Evolutionary conservation across 1,284 basidiomycete genomes (phyloP).

Genomic region (Stygiomarasmius scandens): DNA sequence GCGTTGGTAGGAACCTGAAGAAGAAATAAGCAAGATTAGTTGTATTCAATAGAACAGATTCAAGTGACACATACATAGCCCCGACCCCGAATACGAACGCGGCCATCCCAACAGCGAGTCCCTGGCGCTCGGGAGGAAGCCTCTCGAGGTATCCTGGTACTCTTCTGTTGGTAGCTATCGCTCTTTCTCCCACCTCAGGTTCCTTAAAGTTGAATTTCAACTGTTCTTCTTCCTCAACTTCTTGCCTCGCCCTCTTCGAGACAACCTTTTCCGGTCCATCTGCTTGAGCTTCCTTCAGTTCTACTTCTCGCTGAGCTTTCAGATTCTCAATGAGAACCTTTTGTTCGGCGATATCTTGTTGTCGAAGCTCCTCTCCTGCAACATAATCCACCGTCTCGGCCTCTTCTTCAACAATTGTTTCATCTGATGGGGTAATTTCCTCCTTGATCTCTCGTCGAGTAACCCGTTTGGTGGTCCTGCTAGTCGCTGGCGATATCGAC

Average conservation of each 20-base stretch:
- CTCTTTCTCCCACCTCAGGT: conserved; percentile 57
- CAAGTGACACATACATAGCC: conserved; percentile 59
- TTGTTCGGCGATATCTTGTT: conserved; percentile 73
- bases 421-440: conserved; percentile 55
- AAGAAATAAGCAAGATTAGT: background rate
- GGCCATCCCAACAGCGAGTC: conserved; percentile 73
- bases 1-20: background rate
- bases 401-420: conserved; percentile 66
- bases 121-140: conserved; percentile 61
- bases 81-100: conserved; percentile 74
- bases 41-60: background rate
- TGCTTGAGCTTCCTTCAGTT: conserved; percentile 26
- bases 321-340: conserved; percentile 67
- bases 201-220: conserved; percentile 67
- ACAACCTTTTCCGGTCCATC: conserved; percentile 30
- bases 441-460: conserved; percentile 30
- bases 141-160: conserved; percentile 47
- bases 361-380: conserved; percentile 61
- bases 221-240: conserved; percentile 44
- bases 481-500: conserved; percentile 26
- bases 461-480: conserved; percentile 44
- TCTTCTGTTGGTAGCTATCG: conserved; percentile 66
- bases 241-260: conserved; percentile 57
- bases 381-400: conserved; percentile 53
- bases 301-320: conserved; percentile 54